Percentiles rank a stretch among this genome's conserved stretches.
These are phyloP conservation scores for Botryotinia narcissicola DNA, from an alignment of 2,329 filamentous ascomycete genomes.

Conservation along the genomic window DNA sequence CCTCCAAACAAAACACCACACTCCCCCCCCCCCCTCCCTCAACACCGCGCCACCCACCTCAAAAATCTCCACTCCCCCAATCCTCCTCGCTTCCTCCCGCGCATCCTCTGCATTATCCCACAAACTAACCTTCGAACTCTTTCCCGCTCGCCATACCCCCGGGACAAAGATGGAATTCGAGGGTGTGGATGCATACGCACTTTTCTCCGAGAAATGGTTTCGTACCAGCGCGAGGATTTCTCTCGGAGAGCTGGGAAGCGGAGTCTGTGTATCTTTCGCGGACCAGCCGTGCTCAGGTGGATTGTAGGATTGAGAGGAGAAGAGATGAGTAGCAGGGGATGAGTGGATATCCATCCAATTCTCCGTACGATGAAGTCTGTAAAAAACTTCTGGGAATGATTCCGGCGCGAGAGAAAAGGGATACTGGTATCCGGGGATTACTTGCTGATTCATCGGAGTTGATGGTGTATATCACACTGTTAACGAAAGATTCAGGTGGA, in stretches of 20 bases:
- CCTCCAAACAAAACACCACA: slow-evolving; percentile 8
- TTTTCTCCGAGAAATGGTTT: neutral
- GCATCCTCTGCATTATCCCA: neutral
- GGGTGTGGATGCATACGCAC: neutral
- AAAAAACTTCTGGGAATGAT: neutral
- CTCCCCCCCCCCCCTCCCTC: neutral
- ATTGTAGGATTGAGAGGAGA: neutral
- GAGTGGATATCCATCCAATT: neutral
- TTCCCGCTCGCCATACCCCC: neutral
- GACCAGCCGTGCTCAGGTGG: neutral
- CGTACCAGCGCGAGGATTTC: neutral
- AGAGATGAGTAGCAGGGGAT: too few relatives aligned
- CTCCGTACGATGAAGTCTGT: neutral
- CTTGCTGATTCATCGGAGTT: neutral
- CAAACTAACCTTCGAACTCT: neutral
- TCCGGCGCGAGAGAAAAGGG: neutral
- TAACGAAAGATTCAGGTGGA: neutral
- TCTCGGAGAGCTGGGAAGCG: neutral
- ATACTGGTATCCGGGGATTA: neutral
- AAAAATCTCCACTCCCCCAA: neutral
- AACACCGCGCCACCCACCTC: neutral
- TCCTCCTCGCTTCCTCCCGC: neutral
- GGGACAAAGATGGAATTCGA: neutral
- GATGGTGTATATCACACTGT: neutral
- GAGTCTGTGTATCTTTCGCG: neutral